Evolutionary conservation across 345 rosid genomes (phyloP).

Genomic region (Corymbia maculata): DNA sequence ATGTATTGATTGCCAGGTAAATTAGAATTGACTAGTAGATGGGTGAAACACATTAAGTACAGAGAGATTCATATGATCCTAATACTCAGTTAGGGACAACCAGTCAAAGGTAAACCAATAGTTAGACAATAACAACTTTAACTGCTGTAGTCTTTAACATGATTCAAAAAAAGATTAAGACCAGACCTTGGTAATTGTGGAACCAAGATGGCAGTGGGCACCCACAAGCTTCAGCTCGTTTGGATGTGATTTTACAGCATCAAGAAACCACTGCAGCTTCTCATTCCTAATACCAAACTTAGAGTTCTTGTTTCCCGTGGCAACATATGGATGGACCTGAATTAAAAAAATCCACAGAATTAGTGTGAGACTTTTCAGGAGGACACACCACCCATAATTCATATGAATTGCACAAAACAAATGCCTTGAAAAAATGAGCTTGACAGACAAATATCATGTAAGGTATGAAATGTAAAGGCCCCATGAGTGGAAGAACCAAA

Average conservation of each 20-base stretch:
- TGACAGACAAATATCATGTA: neutral
- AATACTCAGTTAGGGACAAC: neutral
- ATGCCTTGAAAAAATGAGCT: neutral
- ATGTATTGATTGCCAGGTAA: neutral
- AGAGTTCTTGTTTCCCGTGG: conserved; percentile 95
- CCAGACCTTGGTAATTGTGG: conserved; percentile 89
- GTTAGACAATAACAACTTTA: neutral
- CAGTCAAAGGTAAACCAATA: neutral
- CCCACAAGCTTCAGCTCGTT: conserved; percentile 91
- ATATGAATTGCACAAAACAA: neutral
- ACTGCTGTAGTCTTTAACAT: neutral
- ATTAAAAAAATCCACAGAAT: neutral
- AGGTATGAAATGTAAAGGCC: neutral
- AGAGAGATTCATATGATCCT: neutral
- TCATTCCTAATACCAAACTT: conserved; percentile 98
- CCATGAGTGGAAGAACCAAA: neutral
- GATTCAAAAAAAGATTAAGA: neutral
- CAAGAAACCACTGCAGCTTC: conserved; percentile 98
- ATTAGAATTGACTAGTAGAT: neutral
- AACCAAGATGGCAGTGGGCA: conserved; percentile 97
- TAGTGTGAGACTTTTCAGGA: neutral
- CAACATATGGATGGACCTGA: conserved; percentile 97
- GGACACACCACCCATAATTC: neutral
- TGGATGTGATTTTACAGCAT: conserved; percentile 82
- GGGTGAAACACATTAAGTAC: neutral